These are phyloP conservation scores for Colletotrichum filicis DNA, from an alignment of 2,329 filamentous ascomycete species.

Conservation along the genomic window DNA sequence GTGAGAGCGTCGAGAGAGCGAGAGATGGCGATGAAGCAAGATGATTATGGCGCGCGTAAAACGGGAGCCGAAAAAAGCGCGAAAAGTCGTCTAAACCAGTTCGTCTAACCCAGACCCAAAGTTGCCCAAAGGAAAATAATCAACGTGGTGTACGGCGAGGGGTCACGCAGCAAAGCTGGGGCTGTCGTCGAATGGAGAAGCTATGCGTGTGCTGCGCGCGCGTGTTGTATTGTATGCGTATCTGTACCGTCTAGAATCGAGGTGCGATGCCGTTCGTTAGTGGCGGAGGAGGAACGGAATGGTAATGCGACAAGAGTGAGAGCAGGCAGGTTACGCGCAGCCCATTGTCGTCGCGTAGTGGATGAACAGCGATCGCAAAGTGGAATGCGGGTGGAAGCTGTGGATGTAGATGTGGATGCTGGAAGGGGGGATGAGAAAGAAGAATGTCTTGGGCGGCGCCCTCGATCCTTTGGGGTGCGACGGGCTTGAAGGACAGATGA, in stretches of 20 bases:
- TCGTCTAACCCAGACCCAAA: slow-evolving; percentile 50
- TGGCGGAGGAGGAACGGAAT: slow-evolving; percentile 36
- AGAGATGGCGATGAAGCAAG: slow-evolving; percentile 16
- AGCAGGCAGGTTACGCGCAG: slow-evolving; percentile 44
- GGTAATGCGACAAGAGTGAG: slow-evolving; percentile 31
- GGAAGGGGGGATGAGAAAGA: background rate
- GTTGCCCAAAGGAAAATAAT: slow-evolving; percentile 42
- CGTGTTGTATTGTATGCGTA: slow-evolving; percentile 25
- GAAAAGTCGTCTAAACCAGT: slow-evolving; percentile 49
- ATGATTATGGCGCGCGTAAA: slow-evolving; percentile 34
- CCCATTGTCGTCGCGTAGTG: slow-evolving; percentile 44
- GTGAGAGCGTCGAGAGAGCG: slow-evolving; percentile 4
- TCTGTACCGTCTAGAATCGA: slow-evolving; percentile 21
- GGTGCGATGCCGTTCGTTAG: slow-evolving; percentile 34
- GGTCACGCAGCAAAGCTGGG: slow-evolving; percentile 27
- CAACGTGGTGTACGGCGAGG: slow-evolving; percentile 34
- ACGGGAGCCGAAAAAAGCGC: slow-evolving; percentile 32
- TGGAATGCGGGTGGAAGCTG: slow-evolving; percentile 13
- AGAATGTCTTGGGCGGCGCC: slow-evolving; percentile 12
- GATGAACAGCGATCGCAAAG: slow-evolving; percentile 25
- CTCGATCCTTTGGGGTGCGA: slow-evolving; percentile 17
- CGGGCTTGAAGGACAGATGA: slow-evolving; percentile 16
- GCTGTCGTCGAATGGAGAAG: slow-evolving; percentile 1
- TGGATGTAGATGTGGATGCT: slow-evolving; percentile 1
- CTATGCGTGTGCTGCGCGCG: slow-evolving; percentile 9